Percentiles rank a stretch among this genome's conserved stretches.
Conservation (phyloP, 768 basidiomycete genomes). For the Auriscalpium orientale region DNA sequence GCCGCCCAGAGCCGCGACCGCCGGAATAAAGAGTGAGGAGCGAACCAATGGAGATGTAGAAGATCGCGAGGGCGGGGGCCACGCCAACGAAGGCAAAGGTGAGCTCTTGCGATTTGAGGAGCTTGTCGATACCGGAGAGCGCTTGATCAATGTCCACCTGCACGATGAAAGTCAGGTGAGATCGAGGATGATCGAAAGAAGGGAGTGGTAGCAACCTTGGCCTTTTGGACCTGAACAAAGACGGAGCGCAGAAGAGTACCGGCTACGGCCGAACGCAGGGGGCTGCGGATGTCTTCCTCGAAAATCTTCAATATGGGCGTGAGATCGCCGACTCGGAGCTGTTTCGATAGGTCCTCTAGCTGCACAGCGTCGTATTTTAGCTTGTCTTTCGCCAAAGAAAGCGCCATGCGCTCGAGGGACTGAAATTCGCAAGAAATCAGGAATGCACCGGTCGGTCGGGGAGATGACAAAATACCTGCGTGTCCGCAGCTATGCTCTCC, state of each 20-base stretch:
- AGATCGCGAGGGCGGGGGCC: slow-evolving; percentile 77
- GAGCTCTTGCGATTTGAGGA: slow-evolving; percentile 89
- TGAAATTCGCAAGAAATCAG: slow-evolving; percentile 20
- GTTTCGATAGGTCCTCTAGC: slow-evolving; percentile 54
- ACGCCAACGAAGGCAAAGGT: slow-evolving; percentile 97
- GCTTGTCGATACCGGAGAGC: slow-evolving; percentile 82
- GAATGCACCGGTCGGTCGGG: no score
- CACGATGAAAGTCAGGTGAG: neutral
- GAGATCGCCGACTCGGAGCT: slow-evolving; percentile 74
- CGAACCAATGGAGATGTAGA: slow-evolving; percentile 60
- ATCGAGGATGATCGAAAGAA: neutral
- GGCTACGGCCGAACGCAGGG: slow-evolving; percentile 68
- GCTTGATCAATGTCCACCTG: slow-evolving; percentile 92
- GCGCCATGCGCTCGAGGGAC: slow-evolving; percentile 91
- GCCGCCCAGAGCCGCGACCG: slow-evolving; percentile 39
- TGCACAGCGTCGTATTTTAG: slow-evolving; percentile 56
- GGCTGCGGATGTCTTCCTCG: slow-evolving; percentile 87
- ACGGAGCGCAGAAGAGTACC: slow-evolving; percentile 79
- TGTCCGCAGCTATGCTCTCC: slow-evolving; percentile 79
- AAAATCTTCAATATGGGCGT: slow-evolving; percentile 83
- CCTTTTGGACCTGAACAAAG: slow-evolving; percentile 92
- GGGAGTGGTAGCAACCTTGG: slow-evolving; percentile 54
- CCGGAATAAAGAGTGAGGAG: slow-evolving; percentile 42
- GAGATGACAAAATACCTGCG: slow-evolving; percentile 47
- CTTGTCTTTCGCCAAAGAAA: slow-evolving; percentile 78